Conservation (phyloP, 495 filamentous ascomycete species). For the Xylaria curta region DNA sequence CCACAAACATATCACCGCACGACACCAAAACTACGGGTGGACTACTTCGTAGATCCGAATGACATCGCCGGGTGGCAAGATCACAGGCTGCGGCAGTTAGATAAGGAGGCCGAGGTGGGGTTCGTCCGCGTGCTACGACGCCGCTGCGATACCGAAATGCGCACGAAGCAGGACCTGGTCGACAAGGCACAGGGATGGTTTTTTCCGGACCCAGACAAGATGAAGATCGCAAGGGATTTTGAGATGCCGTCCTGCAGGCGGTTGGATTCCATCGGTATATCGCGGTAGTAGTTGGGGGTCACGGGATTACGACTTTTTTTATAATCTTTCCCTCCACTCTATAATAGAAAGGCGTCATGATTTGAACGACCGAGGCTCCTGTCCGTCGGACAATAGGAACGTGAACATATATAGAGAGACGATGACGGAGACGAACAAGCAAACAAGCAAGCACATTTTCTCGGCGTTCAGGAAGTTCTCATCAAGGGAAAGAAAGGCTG, state of each 20-base stretch:
- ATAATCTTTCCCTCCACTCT: background rate
- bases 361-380: background rate
- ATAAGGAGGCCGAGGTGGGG: constrained; percentile 74
- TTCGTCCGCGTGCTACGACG: constrained; percentile 69
- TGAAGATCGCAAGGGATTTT: constrained; percentile 57
- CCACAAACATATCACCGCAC: constrained; percentile 76
- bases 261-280: constrained; percentile 38
- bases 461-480: constrained; percentile 22
- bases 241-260: constrained; percentile 50
- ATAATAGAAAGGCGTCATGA: constrained; percentile 16
- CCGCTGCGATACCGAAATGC: constrained; percentile 75
- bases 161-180: constrained; percentile 65
- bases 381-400: background rate
- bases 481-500: background rate
- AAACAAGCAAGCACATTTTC: constrained; percentile 17
- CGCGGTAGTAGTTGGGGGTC: constrained; percentile 31
- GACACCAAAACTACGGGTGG: constrained; percentile 71
- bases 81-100: constrained; percentile 72
- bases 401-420: background rate
- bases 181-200: constrained; percentile 92
- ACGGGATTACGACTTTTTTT: background rate
- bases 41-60: constrained; percentile 82
- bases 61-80: constrained; percentile 74
- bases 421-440: background rate
- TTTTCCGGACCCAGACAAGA: constrained; percentile 75